Percentiles rank a stretch among this genome's conserved stretches.
Conservation (phyloP, 345 rosid genomes). For the Chamaenerion angustifolium region DNA sequence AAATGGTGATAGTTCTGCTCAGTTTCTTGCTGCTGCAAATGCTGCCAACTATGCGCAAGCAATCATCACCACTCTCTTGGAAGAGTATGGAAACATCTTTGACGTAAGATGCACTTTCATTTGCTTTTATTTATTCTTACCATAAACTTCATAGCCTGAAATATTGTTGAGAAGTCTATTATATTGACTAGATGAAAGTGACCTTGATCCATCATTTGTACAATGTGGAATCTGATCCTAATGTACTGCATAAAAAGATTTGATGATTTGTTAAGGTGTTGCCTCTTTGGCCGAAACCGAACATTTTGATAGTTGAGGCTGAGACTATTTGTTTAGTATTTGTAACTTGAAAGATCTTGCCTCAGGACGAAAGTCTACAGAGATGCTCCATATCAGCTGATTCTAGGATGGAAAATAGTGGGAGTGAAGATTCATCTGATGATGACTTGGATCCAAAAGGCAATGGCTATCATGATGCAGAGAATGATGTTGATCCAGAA, state of each 20-base stretch:
- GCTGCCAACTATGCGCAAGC: constrained; percentile 96
- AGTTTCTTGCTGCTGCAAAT: constrained; percentile 99
- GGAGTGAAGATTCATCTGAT: constrained; percentile 80
- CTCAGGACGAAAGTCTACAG: constrained; percentile 84
- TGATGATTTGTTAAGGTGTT: no score
- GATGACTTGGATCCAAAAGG: constrained; percentile 61
- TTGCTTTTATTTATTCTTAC: constrained; percentile 1
- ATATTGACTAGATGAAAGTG: no score
- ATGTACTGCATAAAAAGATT: no score
- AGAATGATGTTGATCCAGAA: constrained; percentile 76
- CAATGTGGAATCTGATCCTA: no score
- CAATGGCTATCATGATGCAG: constrained; percentile 75
- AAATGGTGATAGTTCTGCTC: constrained; percentile 83
- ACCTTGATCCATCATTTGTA: no score
- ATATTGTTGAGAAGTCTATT: no score
- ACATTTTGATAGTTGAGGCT: no score
- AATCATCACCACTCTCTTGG: constrained; percentile 66
- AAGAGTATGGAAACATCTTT: constrained; percentile 77
- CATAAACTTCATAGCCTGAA: no score
- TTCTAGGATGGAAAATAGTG: constrained; percentile 79
- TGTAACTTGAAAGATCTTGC: no score
- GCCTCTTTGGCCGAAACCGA: no score
- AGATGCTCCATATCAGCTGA: constrained; percentile 91
- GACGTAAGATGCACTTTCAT: constrained; percentile 48
- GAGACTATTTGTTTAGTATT: no score